Conservation (phyloP, 495 filamentous ascomycete species). For the Neurospora tetraspora region DNA sequence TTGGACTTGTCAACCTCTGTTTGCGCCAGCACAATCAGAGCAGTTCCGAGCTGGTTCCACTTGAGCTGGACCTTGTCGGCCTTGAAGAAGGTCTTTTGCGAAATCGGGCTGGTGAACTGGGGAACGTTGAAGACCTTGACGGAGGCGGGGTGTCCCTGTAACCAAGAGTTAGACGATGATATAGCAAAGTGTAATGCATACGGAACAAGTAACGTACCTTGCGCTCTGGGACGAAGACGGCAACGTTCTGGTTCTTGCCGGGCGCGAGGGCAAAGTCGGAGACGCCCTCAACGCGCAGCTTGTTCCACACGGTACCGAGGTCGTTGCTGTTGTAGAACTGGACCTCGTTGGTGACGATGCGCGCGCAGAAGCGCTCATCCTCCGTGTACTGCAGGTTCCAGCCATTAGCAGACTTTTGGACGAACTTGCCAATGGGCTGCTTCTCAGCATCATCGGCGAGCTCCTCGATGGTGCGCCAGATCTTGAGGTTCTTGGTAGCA, state of each 20-base stretch:
- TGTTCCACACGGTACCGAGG: slow-evolving; percentile 82
- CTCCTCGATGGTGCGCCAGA: slow-evolving; percentile 72
- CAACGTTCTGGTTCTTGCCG: slow-evolving; percentile 78
- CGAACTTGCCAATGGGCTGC: slow-evolving; percentile 72
- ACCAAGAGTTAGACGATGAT: not conserved
- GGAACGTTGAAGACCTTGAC: slow-evolving; percentile 94
- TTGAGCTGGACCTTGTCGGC: slow-evolving; percentile 97
- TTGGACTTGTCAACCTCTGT: slow-evolving; percentile 96
- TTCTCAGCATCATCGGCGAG: slow-evolving; percentile 46
- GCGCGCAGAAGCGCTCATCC: slow-evolving; percentile 87
- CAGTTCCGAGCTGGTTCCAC: slow-evolving; percentile 88
- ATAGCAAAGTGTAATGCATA: not conserved
- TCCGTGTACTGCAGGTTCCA: slow-evolving; percentile 97
- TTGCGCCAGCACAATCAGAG: slow-evolving; percentile 88
- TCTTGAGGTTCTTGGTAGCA: slow-evolving; percentile 89
- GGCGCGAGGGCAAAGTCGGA: slow-evolving; percentile 82
- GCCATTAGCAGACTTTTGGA: slow-evolving; percentile 88
- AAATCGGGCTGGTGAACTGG: slow-evolving; percentile 66
- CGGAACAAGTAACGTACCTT: slow-evolving; percentile 50
- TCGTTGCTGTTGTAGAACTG: slow-evolving; percentile 90
- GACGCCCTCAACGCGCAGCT: slow-evolving; percentile 86
- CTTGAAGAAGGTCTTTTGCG: slow-evolving; percentile 98
- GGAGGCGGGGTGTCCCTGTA: slow-evolving; percentile 74
- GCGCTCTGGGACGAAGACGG: slow-evolving; percentile 87
- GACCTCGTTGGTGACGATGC: slow-evolving; percentile 90